Percentiles rank a stretch among this genome's conserved stretches.
phyloP scores from a whole-genome alignment of 192 early-diverging fungal genomes.

The Mortierella antarctica region DNA sequence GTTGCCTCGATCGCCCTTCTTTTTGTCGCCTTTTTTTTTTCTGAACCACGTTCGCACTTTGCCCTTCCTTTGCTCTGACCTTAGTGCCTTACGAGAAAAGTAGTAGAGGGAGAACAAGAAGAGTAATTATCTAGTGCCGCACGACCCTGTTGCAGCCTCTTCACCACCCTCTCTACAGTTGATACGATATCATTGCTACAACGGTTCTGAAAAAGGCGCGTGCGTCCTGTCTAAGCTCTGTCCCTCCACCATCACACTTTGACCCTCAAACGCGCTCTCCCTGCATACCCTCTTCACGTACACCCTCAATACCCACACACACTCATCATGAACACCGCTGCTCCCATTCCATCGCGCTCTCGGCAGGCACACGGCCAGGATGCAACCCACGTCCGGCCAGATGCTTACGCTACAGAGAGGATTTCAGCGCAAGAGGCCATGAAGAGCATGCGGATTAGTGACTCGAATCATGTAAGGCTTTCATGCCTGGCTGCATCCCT shows the following conservation, averaged over 20 bases:
- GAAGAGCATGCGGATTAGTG: slow-evolving; percentile 49
- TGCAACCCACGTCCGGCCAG: slow-evolving; percentile 11
- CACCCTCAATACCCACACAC: not conserved
- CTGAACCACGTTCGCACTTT: too few species aligned
- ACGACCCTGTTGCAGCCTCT: too few species aligned
- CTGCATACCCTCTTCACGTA: not conserved
- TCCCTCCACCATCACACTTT: not conserved
- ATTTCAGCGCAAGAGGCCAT: slow-evolving; percentile 50
- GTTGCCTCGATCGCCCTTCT: not conserved
- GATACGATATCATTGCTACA: too few species aligned
- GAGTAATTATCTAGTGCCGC: too few species aligned
- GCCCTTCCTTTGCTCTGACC: too few species aligned
- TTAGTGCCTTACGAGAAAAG: too few species aligned
- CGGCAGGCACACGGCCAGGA: slow-evolving; percentile 5
- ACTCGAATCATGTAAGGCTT: slow-evolving; percentile 26
- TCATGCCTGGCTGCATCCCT: too few species aligned
- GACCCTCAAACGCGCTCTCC: slow-evolving; percentile 1
- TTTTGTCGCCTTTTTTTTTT: not conserved
- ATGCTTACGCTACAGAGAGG: slow-evolving; percentile 23
- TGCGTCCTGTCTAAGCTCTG: too few species aligned
- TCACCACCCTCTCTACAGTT: too few species aligned
- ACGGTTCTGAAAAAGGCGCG: too few species aligned
- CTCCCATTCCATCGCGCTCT: slow-evolving; percentile 10
- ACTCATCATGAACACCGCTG: slow-evolving; percentile 37
- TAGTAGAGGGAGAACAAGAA: too few species aligned